Evolutionary conservation across 148 eudicot species (phyloP).

Genomic region (Silene uniflora): DNA sequence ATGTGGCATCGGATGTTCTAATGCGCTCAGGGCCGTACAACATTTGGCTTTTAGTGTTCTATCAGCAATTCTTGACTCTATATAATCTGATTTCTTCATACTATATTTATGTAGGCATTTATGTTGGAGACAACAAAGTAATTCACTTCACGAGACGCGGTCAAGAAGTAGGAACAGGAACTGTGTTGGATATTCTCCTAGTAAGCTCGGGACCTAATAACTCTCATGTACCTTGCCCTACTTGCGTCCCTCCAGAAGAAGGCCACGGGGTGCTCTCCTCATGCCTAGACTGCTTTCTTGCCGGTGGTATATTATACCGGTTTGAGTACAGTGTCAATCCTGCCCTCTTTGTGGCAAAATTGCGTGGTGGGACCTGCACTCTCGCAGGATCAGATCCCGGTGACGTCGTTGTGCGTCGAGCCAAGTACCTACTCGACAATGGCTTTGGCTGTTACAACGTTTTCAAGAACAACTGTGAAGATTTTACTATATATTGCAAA

Average conservation of each 20-base stretch:
- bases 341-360: conserved; percentile 65
- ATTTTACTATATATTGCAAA: conserved; percentile 80
- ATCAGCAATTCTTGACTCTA: neutral
- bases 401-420: conserved; percentile 57
- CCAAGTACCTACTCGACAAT: conserved; percentile 53
- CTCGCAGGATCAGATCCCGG: conserved; percentile 54
- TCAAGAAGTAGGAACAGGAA: conserved; percentile 86
- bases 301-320: conserved; percentile 64
- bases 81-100: neutral
- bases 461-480: conserved; percentile 79
- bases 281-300: conserved; percentile 66
- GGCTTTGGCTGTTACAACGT: conserved; percentile 72
- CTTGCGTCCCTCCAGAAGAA: conserved; percentile 48
- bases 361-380: conserved; percentile 83
- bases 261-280: conserved; percentile 73
- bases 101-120: conserved; percentile 47
- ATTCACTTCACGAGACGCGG: conserved; percentile 89
- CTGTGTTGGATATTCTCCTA: conserved; percentile 57
- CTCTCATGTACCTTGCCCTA: conserved; percentile 51
- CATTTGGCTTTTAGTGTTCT: neutral
- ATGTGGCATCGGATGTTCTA: neutral
- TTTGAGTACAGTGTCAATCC: conserved; percentile 65
- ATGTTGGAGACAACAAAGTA: conserved; percentile 66
- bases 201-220: conserved; percentile 69
- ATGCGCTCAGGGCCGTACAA: neutral